These are phyloP conservation scores for Gloeostereum incarnatum DNA, from an alignment of 768 basidiomycete species.

Conservation along the genomic window DNA sequence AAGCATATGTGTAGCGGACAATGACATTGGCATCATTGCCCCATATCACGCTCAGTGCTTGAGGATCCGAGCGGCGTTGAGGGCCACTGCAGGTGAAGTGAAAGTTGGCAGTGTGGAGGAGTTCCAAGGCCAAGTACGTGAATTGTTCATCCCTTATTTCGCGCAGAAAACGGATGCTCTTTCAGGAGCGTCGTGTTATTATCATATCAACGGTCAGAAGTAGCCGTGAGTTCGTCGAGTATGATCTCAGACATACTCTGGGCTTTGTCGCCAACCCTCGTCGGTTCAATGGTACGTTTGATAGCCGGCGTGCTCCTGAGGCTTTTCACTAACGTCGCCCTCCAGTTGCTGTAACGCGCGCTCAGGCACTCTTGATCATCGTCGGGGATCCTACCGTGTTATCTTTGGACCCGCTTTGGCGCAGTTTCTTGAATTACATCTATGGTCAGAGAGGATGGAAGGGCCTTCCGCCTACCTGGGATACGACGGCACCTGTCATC, in stretches of 20 bases:
- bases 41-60: constrained; percentile 63
- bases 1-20: constrained; percentile 21
- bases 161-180: too few relatives aligned
- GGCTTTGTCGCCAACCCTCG: constrained; percentile 49
- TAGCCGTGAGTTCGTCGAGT: constrained; percentile 37
- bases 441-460: constrained; percentile 41
- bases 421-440: constrained; percentile 51
- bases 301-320: neutral
- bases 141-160: too few relatives aligned
- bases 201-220: constrained; percentile 53
- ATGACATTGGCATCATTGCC: constrained; percentile 57
- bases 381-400: constrained; percentile 52
- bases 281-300: constrained; percentile 26
- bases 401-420: constrained; percentile 55
- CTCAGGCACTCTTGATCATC: constrained; percentile 49
- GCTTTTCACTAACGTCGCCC: neutral
- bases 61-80: constrained; percentile 38
- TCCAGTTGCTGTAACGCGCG: constrained; percentile 59
- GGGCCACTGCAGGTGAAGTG: too few relatives aligned
- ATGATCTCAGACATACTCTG: constrained; percentile 42
- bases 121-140: too few relatives aligned
- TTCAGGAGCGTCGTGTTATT: constrained; percentile 49
- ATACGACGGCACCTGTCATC: constrained; percentile 11
- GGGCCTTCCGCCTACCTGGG: constrained; percentile 9
- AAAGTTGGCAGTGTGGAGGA: too few relatives aligned